phyloP scores from a whole-genome alignment of 1,284 basidiomycete genomes.

The Anthracocystis panici-leucophaei region DNA sequence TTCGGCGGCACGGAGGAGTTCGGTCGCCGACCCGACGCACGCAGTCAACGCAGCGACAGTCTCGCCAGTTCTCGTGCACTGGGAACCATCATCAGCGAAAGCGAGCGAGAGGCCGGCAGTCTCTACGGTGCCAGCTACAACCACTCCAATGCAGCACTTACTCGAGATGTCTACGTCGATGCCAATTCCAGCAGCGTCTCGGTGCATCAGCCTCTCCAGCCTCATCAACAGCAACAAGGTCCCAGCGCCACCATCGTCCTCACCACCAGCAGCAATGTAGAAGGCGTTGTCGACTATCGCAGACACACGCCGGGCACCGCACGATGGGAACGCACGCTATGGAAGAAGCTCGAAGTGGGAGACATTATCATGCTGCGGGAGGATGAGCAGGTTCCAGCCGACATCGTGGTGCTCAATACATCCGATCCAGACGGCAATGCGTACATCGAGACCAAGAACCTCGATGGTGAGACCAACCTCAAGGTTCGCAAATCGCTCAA shows the following conservation, averaged over 20 bases:
- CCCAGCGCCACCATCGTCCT: slow-evolving; percentile 22
- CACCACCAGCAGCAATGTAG: slow-evolving; percentile 17
- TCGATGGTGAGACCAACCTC: slow-evolving; percentile 97
- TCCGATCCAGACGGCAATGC: slow-evolving; percentile 71
- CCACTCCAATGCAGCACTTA: slow-evolving; percentile 22
- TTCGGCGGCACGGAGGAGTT: slow-evolving; percentile 32
- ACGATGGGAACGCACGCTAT: slow-evolving; percentile 92
- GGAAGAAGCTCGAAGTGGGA: slow-evolving; percentile 99
- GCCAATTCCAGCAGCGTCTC: slow-evolving; percentile 37
- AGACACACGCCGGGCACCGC: slow-evolving; percentile 79
- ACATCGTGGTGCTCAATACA: slow-evolving; percentile 86
- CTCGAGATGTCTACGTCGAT: slow-evolving; percentile 12
- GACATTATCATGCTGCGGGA: slow-evolving; percentile 90
- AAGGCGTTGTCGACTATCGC: slow-evolving; percentile 77
- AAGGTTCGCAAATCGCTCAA: slow-evolving; percentile 85
- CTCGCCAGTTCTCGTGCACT: slow-evolving; percentile 48
- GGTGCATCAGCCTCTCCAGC: slow-evolving; percentile 27
- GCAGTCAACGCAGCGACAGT: slow-evolving; percentile 51
- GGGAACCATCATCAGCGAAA: slow-evolving; percentile 60
- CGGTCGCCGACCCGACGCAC: slow-evolving; percentile 17
- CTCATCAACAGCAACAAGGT: slow-evolving; percentile 19
- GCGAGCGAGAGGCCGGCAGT: slow-evolving; percentile 48
- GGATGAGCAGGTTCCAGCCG: slow-evolving; percentile 95
- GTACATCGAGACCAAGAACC: slow-evolving; percentile 79
- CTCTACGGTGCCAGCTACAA: slow-evolving; percentile 31